Base-by-base conservation (phyloP, 192 early-diverging fungal species). In the Spinellus fusiger region DNA sequence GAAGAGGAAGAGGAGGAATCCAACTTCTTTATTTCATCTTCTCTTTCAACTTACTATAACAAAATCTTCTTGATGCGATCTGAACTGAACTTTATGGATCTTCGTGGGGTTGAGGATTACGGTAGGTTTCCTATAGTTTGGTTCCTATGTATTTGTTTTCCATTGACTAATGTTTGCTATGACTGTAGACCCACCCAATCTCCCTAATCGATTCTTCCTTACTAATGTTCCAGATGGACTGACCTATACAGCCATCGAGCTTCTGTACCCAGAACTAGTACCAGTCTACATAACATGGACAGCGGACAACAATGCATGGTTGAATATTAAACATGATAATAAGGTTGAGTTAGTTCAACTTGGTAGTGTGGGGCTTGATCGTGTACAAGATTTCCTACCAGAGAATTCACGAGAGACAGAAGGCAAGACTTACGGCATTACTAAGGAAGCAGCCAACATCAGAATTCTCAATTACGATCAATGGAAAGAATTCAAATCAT, bases 11-110 rank as follows among this genome's bases (percentile, higher is more conserved):
- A 69, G 49, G 2, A 60, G 67, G 6, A 69, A 63, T 16, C 40
- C 65, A 34, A 71, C 32, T 4, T 33, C 1, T 8, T 32, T 2
- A 50, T 13, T 27, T 34, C 50, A 6, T 57, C 49, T 13, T 59
- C 64, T 1, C 16, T 66, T 22, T 8, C 22, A 25, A 57, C 65
- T 22, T 67, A 61, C 20, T 67, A 79, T 50, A 90, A 89, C 65
- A 76, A 82, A 49, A 28, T 93, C 4, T 79, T 81, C 61, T 55
- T 91, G 35, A 88, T 91, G 84, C 70, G 85, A 25, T 82, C 74
- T 26, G 85, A 88, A 47, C 69, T 85, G 13, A 76, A 75, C 3
- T 78, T 66, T 49, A 40, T 91, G 51, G 68, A 89, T 62, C 49
- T 93, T 16, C 57, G 56, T 4, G 87, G 86, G 0, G 55, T 65